Conservation (phyloP, 495 filamentous ascomycete species). For the Aspergillus cavernicola region DNA sequence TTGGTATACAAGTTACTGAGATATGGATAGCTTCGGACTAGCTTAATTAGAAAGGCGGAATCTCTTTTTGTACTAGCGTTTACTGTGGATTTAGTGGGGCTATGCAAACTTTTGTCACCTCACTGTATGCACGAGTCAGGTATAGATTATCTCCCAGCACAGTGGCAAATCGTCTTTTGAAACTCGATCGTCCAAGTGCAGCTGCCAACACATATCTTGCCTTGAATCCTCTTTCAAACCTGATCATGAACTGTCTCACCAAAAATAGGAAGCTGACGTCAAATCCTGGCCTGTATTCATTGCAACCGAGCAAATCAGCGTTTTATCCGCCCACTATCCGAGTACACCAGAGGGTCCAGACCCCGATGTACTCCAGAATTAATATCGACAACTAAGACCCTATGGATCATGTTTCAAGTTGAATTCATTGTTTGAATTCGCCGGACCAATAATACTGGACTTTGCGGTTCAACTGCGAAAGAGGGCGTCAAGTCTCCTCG, state of each 20-base stretch:
- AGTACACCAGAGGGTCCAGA: background rate
- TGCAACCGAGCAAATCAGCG: conserved; percentile 1
- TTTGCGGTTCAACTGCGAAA: too few species aligned
- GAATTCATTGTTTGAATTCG: background rate
- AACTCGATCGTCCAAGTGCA: too few species aligned
- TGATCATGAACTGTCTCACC: conserved; percentile 3
- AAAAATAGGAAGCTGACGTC: conserved; percentile 15
- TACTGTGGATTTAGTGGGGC: too few species aligned
- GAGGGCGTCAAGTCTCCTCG: too few species aligned
- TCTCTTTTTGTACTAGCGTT: too few species aligned
- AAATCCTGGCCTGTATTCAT: background rate
- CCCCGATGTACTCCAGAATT: background rate
- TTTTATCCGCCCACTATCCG: background rate
- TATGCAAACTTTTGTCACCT: too few species aligned
- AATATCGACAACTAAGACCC: background rate
- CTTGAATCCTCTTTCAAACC: background rate
- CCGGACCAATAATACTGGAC: background rate
- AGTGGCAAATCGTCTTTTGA: too few species aligned
- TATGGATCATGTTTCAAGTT: conserved; percentile 1
- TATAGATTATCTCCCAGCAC: too few species aligned
- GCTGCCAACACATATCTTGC: background rate
- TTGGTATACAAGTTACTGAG: too few species aligned
- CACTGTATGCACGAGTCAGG: too few species aligned
- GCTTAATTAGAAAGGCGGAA: too few species aligned
- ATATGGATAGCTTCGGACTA: too few species aligned